Conservation (phyloP, 495 filamentous ascomycete genomes). For the Lophiostoma macrostomum region DNA sequence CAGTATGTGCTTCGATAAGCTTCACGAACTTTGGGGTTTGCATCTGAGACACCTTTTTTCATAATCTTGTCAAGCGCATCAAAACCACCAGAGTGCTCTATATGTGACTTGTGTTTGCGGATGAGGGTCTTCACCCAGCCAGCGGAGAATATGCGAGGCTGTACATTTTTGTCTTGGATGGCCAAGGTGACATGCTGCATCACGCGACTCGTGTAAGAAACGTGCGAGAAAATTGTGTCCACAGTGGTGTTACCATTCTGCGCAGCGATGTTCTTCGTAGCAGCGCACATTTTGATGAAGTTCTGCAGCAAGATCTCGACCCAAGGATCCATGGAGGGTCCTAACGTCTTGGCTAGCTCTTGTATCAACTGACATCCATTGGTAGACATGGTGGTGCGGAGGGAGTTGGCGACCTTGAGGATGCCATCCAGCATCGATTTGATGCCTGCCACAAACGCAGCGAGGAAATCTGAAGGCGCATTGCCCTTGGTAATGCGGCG, state of each 20-base stretch:
- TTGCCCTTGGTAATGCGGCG: slow-evolving; percentile 80
- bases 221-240: slow-evolving; percentile 69
- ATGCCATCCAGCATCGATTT: slow-evolving; percentile 82
- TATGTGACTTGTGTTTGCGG: slow-evolving; percentile 70
- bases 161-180: slow-evolving; percentile 86
- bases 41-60: slow-evolving; percentile 78
- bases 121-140: slow-evolving; percentile 84
- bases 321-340: slow-evolving; percentile 79
- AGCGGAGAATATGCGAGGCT: slow-evolving; percentile 70
- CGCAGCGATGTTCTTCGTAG: slow-evolving; percentile 85
- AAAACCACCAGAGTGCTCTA: slow-evolving; percentile 79
- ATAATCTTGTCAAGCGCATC: slow-evolving; percentile 83
- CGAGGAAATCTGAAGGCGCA: slow-evolving; percentile 70
- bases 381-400: slow-evolving; percentile 84
- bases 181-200: slow-evolving; percentile 79
- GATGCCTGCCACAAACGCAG: slow-evolving; percentile 63
- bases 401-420: slow-evolving; percentile 78
- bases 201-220: slow-evolving; percentile 72
- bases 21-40: slow-evolving; percentile 83
- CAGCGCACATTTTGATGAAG: slow-evolving; percentile 79
- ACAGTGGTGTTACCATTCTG: slow-evolving; percentile 74
- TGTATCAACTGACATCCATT: slow-evolving; percentile 81
- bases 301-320: slow-evolving; percentile 87
- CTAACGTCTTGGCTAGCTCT: slow-evolving; percentile 73
- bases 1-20: slow-evolving; percentile 81